Conservation (phyloP, 2,329 filamentous ascomycete genomes). For the Myotisia sp. region DNA sequence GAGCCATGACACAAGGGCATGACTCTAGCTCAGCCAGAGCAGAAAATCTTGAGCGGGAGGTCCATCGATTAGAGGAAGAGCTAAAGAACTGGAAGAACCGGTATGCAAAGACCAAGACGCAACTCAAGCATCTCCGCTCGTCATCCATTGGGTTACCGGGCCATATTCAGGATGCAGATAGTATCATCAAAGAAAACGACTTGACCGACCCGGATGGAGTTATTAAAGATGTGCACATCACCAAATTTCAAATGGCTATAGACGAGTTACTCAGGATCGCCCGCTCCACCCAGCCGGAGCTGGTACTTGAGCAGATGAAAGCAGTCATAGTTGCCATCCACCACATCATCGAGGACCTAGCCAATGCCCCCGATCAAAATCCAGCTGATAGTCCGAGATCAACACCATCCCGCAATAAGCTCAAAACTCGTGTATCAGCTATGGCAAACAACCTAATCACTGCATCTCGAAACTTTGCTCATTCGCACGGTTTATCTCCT, state of each 20-base stretch:
- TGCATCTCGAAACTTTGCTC: constrained; percentile 79
- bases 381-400: constrained; percentile 40
- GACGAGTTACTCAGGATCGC: constrained; percentile 76
- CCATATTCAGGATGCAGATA: constrained; percentile 25
- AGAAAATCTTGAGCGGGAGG: constrained; percentile 58
- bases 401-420: constrained; percentile 48
- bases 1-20: constrained; percentile 65
- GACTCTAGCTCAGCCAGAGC: constrained; percentile 68
- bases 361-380: constrained; percentile 40
- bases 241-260: constrained; percentile 85
- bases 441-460: constrained; percentile 95
- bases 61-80: constrained; percentile 65
- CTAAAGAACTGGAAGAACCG: constrained; percentile 81
- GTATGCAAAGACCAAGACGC: constrained; percentile 77
- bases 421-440: constrained; percentile 72
- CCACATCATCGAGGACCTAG: constrained; percentile 61
- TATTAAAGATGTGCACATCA: constrained; percentile 83
- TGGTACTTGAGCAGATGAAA: constrained; percentile 76
- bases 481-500: constrained; percentile 69
- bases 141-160: constrained; percentile 59
- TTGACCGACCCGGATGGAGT: constrained; percentile 60
- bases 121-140: constrained; percentile 65
- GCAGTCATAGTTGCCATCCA: constrained; percentile 68
- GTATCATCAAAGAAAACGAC: constrained; percentile 53
- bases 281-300: constrained; percentile 56